These are phyloP conservation scores for Podospora pseudoanserina DNA, from an alignment of 495 filamentous ascomycete genomes.

Conservation along the genomic window DNA sequence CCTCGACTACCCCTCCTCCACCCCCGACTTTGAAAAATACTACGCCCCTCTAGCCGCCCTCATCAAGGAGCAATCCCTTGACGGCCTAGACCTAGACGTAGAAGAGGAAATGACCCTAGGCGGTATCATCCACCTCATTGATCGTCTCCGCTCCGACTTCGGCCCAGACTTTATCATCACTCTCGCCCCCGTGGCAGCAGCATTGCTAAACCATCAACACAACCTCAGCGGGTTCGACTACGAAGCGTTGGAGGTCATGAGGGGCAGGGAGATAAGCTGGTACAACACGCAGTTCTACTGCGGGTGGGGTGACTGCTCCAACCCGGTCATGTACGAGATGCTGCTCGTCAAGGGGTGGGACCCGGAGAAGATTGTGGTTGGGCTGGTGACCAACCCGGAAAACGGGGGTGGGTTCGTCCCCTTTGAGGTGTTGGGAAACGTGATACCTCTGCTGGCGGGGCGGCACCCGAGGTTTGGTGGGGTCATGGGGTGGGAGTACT, in stretches of 20 bases:
- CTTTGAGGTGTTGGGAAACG: constrained; percentile 33
- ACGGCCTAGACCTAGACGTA: constrained; percentile 81
- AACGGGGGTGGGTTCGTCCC: constrained; percentile 55
- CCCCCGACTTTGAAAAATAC: constrained; percentile 70
- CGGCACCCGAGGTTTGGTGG: constrained; percentile 59
- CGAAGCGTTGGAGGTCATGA: constrained; percentile 60
- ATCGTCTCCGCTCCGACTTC: constrained; percentile 69
- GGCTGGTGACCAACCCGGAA: constrained; percentile 71
- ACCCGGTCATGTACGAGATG: constrained; percentile 61
- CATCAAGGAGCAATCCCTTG: constrained; percentile 56
- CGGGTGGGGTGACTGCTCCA: constrained; percentile 64
- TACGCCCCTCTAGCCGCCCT: constrained; percentile 62
- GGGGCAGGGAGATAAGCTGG: constrained; percentile 66
- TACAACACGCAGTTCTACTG: constrained; percentile 89
- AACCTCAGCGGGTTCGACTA: constrained; percentile 77
- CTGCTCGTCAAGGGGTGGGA: constrained; percentile 73
- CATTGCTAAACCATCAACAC: constrained; percentile 50
- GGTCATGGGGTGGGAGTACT: constrained; percentile 89
- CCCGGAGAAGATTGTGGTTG: constrained; percentile 66
- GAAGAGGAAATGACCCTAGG: constrained; percentile 71
- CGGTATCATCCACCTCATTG: constrained; percentile 71
- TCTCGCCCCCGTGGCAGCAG: constrained; percentile 74
- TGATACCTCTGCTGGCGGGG: constrained; percentile 35
- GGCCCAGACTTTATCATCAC: constrained; percentile 69
- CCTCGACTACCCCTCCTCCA: constrained; percentile 53